A percentile compares a stretch with the other conserved stretches of the same genome.
Conservation (phyloP, 768 basidiomycete species). For the Candolleomyces eurysporus region DNA sequence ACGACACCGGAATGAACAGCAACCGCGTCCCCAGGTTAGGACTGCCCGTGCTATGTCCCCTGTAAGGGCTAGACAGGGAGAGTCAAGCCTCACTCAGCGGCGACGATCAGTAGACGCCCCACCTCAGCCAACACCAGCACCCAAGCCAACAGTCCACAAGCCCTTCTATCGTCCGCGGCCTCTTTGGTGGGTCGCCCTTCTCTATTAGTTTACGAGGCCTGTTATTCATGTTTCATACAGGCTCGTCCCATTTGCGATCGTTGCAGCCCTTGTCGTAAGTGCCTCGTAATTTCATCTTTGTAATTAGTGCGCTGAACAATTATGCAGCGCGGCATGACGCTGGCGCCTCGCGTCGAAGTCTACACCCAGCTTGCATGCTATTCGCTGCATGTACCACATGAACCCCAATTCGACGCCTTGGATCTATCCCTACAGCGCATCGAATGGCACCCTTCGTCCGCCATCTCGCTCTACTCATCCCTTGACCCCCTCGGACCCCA, state of each 20-base stretch:
- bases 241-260: constrained; percentile 76
- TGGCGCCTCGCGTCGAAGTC: constrained; percentile 77
- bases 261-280: constrained; percentile 64
- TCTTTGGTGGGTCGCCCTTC: constrained; percentile 38
- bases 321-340: constrained; percentile 78
- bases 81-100: background rate
- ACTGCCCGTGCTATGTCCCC: background rate
- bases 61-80: background rate
- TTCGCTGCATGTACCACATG: constrained; percentile 34
- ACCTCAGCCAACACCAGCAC: background rate
- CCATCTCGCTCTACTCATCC: constrained; percentile 10
- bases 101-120: background rate
- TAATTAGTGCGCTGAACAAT: constrained; percentile 8
- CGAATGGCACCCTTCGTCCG: constrained; percentile 2
- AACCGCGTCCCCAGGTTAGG: background rate
- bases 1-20: background rate
- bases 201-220: background rate
- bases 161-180: constrained; percentile 53
- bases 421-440: background rate
- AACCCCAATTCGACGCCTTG: background rate
- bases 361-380: constrained; percentile 78
- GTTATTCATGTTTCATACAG: constrained; percentile 31
- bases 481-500: constrained; percentile 24
- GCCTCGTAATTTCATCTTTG: background rate
- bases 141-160: constrained; percentile 29